Base-by-base conservation (phyloP, 2,329 filamentous ascomycete species). In the Diaporthe citrichinensis region DNA sequence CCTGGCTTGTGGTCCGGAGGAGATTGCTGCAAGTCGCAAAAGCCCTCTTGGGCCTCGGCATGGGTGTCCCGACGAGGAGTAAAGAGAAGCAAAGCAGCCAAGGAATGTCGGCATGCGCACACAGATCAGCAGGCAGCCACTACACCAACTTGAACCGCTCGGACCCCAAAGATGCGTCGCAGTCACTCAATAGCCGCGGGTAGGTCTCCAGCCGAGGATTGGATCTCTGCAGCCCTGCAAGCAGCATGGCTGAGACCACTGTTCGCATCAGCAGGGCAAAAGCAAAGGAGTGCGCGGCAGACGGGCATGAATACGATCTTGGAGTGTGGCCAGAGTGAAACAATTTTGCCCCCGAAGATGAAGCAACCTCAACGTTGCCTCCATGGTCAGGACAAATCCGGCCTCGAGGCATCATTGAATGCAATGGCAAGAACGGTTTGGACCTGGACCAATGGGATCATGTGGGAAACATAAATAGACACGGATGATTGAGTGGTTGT, bases 381-480 rank as follows among this genome's bases (percentile, higher is more conserved):
- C 17, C 25, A 34, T 7, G 41, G 69, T 28, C 57, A 36, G 55
- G 57, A 28, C 20, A n/a, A 39, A 20, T 44, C 55, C 39, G 55
- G 25, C 53, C 28, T 59, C 55, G 31, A 58, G 28, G 44, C 31
- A 49, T 15, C 69, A 36, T 36, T 4, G 28, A 36, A 20, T 39
- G 46, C 51, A 31, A 25, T 17, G 14, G 20, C 36, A n/a, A 31
- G n/a, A 44, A 61, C n/a, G 10, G 44, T 12, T 28, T 39, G 31
- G 28, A 39, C 1, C 31, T 25, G 44, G 23, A 39, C n/a, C 34
- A 44, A 41, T 34, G 44, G 12, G 46, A 23, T 41, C 44, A 39
- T 31, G 39, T 9, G 57, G n/a, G 34, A 51, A 28, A 55, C 65
- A 44, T 57, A 74, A 74, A 74, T 74, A 74, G 72, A 68, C 41